Conservation (phyloP, 2,329 filamentous ascomycete species). For the Aspergillus pseudonomiae region DNA sequence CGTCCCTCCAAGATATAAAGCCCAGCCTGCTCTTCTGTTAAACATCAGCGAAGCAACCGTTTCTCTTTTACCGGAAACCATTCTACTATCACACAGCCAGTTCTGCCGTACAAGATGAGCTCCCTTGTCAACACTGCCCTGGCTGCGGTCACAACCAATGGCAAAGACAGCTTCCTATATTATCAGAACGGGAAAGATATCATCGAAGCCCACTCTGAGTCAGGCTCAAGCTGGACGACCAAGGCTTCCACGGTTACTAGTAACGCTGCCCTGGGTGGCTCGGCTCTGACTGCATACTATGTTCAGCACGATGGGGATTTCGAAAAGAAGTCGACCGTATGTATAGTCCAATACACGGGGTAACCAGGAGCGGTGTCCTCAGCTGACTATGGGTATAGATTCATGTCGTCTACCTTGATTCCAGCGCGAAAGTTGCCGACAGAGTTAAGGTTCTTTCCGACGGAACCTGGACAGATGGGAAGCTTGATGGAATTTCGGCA, state of each 20-base stretch:
- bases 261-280: slow-evolving; percentile 2
- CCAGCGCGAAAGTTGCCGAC: neutral
- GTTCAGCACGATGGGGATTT: slow-evolving; percentile 1
- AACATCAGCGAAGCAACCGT: neutral
- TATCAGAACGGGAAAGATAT: slow-evolving; percentile 4
- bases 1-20: neutral
- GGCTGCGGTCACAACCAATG: slow-evolving; percentile 2
- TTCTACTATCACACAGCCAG: neutral
- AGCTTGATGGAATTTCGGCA: neutral
- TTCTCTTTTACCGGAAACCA: neutral
- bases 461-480: neutral
- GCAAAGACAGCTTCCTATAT: slow-evolving; percentile 1
- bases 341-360: neutral
- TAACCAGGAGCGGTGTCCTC: no score
- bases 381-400: neutral
- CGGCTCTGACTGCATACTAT: slow-evolving; percentile 8
- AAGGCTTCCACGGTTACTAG: neutral
- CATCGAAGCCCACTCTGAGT: slow-evolving; percentile 2
- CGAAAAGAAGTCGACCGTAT: neutral
- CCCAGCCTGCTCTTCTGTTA: no score
- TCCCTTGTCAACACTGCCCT: neutral
- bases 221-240: slow-evolving; percentile 3
- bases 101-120: neutral
- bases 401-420: slow-evolving; percentile 3
- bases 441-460: neutral